Evolutionary conservation across 2,329 filamentous ascomycete genomes (phyloP), one percentile per base, ranked within the genome.

Genomic region (Trichophaea hybrida): DNA sequence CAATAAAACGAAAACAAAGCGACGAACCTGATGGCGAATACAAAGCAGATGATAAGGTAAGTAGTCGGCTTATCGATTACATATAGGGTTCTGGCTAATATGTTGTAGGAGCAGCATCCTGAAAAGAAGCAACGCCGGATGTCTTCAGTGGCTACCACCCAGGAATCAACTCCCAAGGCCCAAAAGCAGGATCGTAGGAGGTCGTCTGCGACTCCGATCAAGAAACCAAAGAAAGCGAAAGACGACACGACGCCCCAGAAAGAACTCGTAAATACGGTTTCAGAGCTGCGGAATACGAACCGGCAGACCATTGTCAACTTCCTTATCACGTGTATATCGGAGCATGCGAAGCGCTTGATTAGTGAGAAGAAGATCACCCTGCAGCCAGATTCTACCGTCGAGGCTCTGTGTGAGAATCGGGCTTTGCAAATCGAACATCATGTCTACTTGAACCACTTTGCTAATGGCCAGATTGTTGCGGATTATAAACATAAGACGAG

Each of bases 361-460:
- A 86, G 88, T 71, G 76, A 80, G 58, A 79, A 80, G 13, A 75
- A 80, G 7, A 55, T 43, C 15, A 48, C 37, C 6, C 12, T 48
- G 33, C 40, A 57, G 32, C 5, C 48, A 51, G 44, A 31, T 10
- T 77, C 82, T 58, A 81, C 80, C 0, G 75, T 80, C 12, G 81
- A 84, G 53, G 77, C 77, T 7, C 75, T 86, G 60, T 83, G 85
- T 8, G 83, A 86, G 69, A 78, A 78, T 24, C 78, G 90, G 50
- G 86, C 86, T 12, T 74, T 95, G 32, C 80, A 88, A 64, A 85
- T 97, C 62, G 90, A 96, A 74, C 81, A 88, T 68, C 77, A 80
- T 61, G 74, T 82, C 60, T 78, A 79, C 70, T 73, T 77, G 66
- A 76, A 76, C 67, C 75, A 75, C 61, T 76, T 73, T 32, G 62